phyloP scores from a whole-genome alignment of 2,329 filamentous ascomycete genomes.

The Aspergillus fumigatiaffinis region DNA sequence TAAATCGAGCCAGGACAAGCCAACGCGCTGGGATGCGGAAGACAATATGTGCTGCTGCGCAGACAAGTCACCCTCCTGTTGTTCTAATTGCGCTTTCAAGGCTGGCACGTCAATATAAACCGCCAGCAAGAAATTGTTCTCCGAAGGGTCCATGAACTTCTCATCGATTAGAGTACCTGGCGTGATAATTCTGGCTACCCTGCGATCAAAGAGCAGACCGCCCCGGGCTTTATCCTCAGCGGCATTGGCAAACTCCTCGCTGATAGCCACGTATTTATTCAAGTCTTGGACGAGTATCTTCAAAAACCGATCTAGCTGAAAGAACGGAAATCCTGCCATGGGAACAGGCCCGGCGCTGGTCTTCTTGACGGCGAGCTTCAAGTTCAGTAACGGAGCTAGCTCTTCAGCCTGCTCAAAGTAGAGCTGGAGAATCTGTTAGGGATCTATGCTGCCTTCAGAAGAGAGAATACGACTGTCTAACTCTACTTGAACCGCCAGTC shows the following conservation, averaged over 20 bases:
- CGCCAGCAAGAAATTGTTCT: constrained; percentile 88
- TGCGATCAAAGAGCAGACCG: constrained; percentile 78
- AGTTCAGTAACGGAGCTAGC: constrained; percentile 75
- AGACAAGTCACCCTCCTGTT: constrained; percentile 16
- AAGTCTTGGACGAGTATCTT: constrained; percentile 90
- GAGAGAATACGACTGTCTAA: background rate
- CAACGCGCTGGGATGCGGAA: constrained; percentile 50
- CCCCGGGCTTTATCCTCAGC: constrained; percentile 68
- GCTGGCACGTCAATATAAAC: constrained; percentile 56
- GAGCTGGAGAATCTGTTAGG: constrained; percentile 45
- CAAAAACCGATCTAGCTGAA: constrained; percentile 86
- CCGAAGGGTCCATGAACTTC: constrained; percentile 90
- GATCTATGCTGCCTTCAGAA: background rate
- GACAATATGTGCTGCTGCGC: constrained; percentile 27
- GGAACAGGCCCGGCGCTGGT: constrained; percentile 74
- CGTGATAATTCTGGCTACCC: constrained; percentile 82
- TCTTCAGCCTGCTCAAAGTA: constrained; percentile 96
- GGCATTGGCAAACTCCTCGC: constrained; percentile 82
- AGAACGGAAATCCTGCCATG: constrained; percentile 94
- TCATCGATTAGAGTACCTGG: constrained; percentile 96
- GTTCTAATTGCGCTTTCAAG: constrained; percentile 17
- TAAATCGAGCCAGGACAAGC: constrained; percentile 89
- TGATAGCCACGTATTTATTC: constrained; percentile 86
- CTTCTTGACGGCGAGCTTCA: constrained; percentile 80
- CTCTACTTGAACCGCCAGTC: background rate